A percentile compares a stretch with the other conserved stretches of the same genome.
These are phyloP conservation scores for Pouteria campechiana DNA, from an alignment of 179 eudicot species.

Conservation along the genomic window DNA sequence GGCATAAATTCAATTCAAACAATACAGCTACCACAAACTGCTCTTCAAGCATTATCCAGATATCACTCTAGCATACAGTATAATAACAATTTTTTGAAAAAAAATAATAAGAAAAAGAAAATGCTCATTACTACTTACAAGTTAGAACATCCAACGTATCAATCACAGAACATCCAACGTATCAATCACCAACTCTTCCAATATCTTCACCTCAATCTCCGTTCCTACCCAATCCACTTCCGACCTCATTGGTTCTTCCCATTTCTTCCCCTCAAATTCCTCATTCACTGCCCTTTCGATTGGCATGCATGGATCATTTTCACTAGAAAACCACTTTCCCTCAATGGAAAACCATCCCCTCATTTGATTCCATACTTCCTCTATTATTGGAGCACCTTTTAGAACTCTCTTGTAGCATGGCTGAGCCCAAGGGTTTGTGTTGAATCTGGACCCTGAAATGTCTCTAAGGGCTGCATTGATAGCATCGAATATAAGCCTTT, in stretches of 20 bases:
- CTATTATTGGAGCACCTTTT: conserved; percentile 4
- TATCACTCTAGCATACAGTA: too few species aligned
- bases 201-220: conserved; percentile 63
- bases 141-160: conserved; percentile 53
- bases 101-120: background rate
- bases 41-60: too few species aligned
- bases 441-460: conserved; percentile 23
- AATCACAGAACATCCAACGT: conserved; percentile 51
- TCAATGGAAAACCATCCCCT: conserved; percentile 41
- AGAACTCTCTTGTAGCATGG: background rate
- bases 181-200: conserved; percentile 74
- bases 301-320: conserved; percentile 23
- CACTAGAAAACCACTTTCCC: conserved; percentile 17
- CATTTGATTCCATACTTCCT: conserved; percentile 57
- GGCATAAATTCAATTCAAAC: too few species aligned
- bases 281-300: conserved; percentile 54
- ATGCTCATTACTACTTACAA: conserved; percentile 20
- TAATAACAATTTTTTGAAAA: too few species aligned
- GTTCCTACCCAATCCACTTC: conserved; percentile 45
- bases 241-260: conserved; percentile 37
- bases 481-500: conserved; percentile 73
- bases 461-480: conserved; percentile 57
- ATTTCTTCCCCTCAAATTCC: conserved; percentile 60
- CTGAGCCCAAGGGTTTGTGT: conserved; percentile 11
- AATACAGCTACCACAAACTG: too few species aligned